Evolutionary conservation across 495 filamentous ascomycete genomes (phyloP).

Genomic region (Geopyxis carbonaria): DNA sequence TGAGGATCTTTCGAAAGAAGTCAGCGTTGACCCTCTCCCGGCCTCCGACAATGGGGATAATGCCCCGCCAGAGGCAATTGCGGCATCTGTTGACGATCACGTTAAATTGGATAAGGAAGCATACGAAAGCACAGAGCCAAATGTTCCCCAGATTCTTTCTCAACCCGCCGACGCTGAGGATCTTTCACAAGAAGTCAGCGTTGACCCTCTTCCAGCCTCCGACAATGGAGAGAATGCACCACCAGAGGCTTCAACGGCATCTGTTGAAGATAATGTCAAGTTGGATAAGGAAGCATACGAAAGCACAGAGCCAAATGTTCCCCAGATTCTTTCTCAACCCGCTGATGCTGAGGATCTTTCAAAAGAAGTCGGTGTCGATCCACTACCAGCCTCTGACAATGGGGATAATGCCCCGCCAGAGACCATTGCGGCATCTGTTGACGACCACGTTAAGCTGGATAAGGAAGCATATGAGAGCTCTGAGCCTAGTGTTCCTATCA

Average conservation of each 20-base stretch:
- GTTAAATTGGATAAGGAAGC: conserved; percentile 63
- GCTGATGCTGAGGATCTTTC: conserved; percentile 1
- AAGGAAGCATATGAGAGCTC: conserved; percentile 66
- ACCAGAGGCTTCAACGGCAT: conserved; percentile 34
- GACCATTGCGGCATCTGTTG: conserved; percentile 36
- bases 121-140: conserved; percentile 55
- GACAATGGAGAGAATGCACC: conserved; percentile 65
- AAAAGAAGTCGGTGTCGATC: conserved; percentile 45
- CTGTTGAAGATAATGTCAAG: conserved; percentile 43
- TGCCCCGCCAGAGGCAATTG: conserved; percentile 21
- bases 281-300: conserved; percentile 75
- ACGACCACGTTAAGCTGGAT: conserved; percentile 52
- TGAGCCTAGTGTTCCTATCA: conserved; percentile 27
- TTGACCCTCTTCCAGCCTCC: conserved; percentile 65
- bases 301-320: conserved; percentile 36
- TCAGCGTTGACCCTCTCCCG: conserved; percentile 56
- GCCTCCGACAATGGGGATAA: conserved; percentile 32
- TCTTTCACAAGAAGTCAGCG: conserved; percentile 13
- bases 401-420: conserved; percentile 56
- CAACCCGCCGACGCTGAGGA: conserved; percentile 43
- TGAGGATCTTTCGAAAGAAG: conserved; percentile 24
- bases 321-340: too few relatives aligned
- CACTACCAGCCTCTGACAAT: conserved; percentile 60
- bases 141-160: conserved; percentile 43
- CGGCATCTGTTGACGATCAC: conserved; percentile 36